Conservation (phyloP, 179 eudicot species). For the Silene noctiflora region DNA sequence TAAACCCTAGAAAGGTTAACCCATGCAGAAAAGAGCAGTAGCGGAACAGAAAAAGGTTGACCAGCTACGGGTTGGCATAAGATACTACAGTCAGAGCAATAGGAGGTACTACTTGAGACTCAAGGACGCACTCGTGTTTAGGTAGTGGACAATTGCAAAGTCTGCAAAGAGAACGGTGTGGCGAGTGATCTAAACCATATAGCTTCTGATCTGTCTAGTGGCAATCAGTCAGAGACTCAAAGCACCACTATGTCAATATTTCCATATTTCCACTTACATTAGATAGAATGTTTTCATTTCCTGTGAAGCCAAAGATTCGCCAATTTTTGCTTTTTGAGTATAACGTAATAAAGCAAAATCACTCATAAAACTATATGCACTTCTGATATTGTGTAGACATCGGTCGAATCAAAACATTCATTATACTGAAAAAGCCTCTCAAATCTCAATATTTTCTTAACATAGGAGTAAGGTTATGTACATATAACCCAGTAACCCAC, state of each 20-base stretch:
- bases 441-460: neutral
- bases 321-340: neutral
- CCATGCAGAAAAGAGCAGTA: slow-evolving; percentile 1
- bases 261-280: slow-evolving; percentile 2
- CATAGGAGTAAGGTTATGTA: neutral
- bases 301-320: too few relatives aligned
- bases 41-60: neutral
- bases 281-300: neutral
- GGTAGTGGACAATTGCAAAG: neutral
- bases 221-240: neutral
- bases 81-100: neutral
- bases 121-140: neutral
- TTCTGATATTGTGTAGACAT: neutral
- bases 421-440: neutral
- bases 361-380: neutral
- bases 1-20: neutral
- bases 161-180: neutral
- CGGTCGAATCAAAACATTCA: neutral
- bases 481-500: neutral
- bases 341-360: neutral
- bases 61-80: neutral
- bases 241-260: neutral
- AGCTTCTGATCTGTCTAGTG: neutral
- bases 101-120: neutral
- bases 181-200: neutral